These are phyloP conservation scores for Sutorius eximius DNA, from an alignment of 1,284 basidiomycete species.

Conservation along the genomic window DNA sequence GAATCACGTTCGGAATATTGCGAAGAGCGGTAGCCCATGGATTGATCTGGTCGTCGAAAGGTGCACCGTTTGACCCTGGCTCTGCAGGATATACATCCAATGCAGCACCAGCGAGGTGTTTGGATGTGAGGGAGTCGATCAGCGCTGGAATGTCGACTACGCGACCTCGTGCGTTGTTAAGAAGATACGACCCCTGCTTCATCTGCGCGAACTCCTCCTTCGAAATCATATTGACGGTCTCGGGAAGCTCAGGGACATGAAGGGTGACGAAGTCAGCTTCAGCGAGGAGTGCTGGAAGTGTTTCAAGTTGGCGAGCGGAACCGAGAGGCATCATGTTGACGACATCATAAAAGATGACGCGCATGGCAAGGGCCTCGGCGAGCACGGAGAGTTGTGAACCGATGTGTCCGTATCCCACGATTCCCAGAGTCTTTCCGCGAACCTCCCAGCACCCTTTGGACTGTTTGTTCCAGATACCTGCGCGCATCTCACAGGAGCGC, in stretches of 20 bases:
- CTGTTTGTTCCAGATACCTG: slow-evolving; percentile 98
- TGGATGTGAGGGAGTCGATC: slow-evolving; percentile 77
- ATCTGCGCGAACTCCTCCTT: slow-evolving; percentile 78
- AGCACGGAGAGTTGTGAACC: slow-evolving; percentile 97
- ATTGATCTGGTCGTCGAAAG: slow-evolving; percentile 86
- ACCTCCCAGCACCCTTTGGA: slow-evolving; percentile 99
- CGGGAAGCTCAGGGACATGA: slow-evolving; percentile 95
- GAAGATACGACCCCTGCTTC: slow-evolving; percentile 94
- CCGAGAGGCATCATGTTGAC: slow-evolving; percentile 98
- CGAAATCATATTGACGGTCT: slow-evolving; percentile 95
- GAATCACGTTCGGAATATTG: slow-evolving; percentile 82
- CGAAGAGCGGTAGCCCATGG: slow-evolving; percentile 77
- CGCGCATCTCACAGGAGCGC: slow-evolving; percentile 84
- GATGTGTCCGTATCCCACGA: slow-evolving; percentile 99
- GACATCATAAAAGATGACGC: slow-evolving; percentile 95
- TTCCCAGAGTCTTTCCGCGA: slow-evolving; percentile 96
- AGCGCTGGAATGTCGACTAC: slow-evolving; percentile 96
- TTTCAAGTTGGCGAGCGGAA: slow-evolving; percentile 86
- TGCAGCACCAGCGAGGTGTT: slow-evolving; percentile 90
- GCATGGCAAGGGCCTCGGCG: slow-evolving; percentile 95
- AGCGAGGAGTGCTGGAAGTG: slow-evolving; percentile 75
- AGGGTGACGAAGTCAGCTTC: slow-evolving; percentile 93
- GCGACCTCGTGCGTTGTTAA: slow-evolving; percentile 96
- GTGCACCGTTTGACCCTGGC: slow-evolving; percentile 86
- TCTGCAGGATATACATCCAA: slow-evolving; percentile 96